phyloP scores from a whole-genome alignment of 2,329 filamentous ascomycete genomes.

The Neophaeococcomyces mojaviensis region DNA sequence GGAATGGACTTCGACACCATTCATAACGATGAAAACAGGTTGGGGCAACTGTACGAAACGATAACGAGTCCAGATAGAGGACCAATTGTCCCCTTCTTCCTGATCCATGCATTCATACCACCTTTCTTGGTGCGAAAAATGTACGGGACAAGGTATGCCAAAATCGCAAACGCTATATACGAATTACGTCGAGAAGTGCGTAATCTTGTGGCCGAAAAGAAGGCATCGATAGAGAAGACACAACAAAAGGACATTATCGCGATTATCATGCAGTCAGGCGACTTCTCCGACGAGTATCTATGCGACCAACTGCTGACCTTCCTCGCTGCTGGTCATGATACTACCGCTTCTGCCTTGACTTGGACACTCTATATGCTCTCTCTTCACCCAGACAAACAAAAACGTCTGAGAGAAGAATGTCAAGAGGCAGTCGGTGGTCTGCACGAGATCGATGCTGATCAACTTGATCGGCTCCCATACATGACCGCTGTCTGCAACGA shows the following conservation, averaged over 20 bases:
- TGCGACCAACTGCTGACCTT: conserved; percentile 38
- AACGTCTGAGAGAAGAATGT: conserved; percentile 20
- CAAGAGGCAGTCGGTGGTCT: neutral
- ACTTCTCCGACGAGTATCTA: conserved; percentile 33
- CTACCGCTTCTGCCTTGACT: conserved; percentile 22
- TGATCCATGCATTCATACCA: conserved; percentile 42
- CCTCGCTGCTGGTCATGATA: conserved; percentile 30
- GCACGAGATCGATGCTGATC: conserved; percentile 31
- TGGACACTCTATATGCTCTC: conserved; percentile 24
- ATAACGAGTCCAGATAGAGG: conserved; percentile 42
- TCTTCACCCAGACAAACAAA: conserved; percentile 22
- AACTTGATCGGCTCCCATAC: conserved; percentile 38
- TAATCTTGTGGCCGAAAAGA: conserved; percentile 19
- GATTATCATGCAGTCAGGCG: conserved; percentile 32
- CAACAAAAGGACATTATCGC: conserved; percentile 30
- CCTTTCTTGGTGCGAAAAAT: conserved; percentile 43
- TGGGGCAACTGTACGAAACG: conserved; percentile 45
- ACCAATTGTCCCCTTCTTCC: conserved; percentile 34
- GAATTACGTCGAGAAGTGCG: conserved; percentile 29
- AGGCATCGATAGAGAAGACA: conserved; percentile 27
- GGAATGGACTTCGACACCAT: conserved; percentile 50
- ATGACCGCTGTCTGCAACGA: conserved; percentile 45
- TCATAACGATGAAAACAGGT: conserved; percentile 42
- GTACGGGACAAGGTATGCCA: conserved; percentile 24
- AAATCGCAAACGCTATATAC: neutral